Conservation (phyloP, 176 grass and related monocot species). For the Areca catechu region DNA sequence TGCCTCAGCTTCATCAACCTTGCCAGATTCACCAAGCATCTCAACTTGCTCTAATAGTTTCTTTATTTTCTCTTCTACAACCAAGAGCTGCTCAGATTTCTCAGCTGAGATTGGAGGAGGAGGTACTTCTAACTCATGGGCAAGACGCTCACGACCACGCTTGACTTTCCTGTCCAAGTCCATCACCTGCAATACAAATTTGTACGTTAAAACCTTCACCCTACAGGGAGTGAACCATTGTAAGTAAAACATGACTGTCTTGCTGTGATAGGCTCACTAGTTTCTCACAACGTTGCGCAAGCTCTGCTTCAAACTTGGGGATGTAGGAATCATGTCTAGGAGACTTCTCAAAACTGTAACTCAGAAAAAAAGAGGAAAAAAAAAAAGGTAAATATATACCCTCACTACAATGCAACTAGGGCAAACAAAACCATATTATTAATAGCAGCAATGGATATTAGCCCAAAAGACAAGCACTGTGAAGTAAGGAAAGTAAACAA, state of each 20-base stretch:
- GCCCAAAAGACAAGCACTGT: no score
- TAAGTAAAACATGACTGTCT: no score
- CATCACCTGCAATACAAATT: conserved; percentile 42
- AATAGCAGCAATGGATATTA: no score
- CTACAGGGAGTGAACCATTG: no score
- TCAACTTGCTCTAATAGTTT: conserved; percentile 86
- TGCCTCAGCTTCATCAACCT: conserved; percentile 91
- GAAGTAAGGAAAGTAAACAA: no score
- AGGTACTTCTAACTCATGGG: conserved; percentile 51
- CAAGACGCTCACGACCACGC: conserved; percentile 63
- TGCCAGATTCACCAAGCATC: conserved; percentile 82
- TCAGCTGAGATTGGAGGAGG: conserved; percentile 29
- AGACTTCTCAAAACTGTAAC: conserved; percentile 78
- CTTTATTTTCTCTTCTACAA: conserved; percentile 79
- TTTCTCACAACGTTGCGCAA: conserved; percentile 86
- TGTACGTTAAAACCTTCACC: not conserved
- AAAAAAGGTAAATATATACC: no score
- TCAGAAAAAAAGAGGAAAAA: conserved; percentile 10
- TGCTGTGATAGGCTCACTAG: conserved; percentile 39
- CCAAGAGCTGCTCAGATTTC: conserved; percentile 52
- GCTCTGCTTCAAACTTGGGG: conserved; percentile 72
- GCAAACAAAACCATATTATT: not conserved
- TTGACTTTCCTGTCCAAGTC: conserved; percentile 90
- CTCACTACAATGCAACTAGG: no score
- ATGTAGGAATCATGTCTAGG: conserved; percentile 57